Percentiles rank a stretch among this genome's conserved stretches.
phyloP scores from a whole-genome alignment of 1,284 basidiomycete genomes.

The Coriolopsis trogii region DNA sequence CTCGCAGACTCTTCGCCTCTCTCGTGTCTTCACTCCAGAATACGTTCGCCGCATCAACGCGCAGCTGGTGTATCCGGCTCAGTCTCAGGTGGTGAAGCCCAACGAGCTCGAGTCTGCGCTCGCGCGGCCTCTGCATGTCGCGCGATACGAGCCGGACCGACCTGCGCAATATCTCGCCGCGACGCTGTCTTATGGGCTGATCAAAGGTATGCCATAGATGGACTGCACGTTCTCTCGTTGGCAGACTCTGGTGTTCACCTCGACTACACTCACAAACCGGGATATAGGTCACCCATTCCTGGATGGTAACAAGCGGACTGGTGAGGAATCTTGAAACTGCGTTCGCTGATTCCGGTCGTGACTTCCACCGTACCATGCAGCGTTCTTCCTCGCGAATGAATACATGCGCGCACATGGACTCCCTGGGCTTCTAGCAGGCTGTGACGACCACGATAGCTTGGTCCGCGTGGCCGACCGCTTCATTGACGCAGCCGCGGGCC shows the following conservation, averaged over 20 bases:
- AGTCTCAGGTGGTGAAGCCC: conserved; percentile 36
- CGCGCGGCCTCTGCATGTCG: conserved; percentile 34
- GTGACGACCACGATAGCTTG: conserved; percentile 4
- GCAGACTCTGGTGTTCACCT: neutral
- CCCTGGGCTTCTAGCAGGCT: conserved; percentile 14
- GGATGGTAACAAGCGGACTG: conserved; percentile 34
- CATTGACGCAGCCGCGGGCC: conserved; percentile 10
- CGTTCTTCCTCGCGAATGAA: conserved; percentile 13
- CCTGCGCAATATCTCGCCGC: conserved; percentile 29
- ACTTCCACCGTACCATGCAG: neutral
- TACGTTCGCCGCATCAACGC: conserved; percentile 38
- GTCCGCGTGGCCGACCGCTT: conserved; percentile 11
- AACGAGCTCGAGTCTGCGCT: conserved; percentile 40
- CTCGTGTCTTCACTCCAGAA: conserved; percentile 37
- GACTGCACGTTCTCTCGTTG: neutral
- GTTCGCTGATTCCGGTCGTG: neutral
- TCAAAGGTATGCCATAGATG: conserved; percentile 20
- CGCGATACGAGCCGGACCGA: conserved; percentile 36
- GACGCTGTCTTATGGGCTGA: conserved; percentile 31
- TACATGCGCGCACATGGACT: conserved; percentile 13
- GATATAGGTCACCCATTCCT: conserved; percentile 33
- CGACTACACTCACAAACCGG: no score
- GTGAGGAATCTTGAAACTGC: conserved; percentile 7
- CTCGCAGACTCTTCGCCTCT: conserved; percentile 28
- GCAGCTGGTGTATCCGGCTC: conserved; percentile 37